Conservation (phyloP, 2,329 filamentous ascomycete genomes). For the Aspergillus phoenicis region DNA sequence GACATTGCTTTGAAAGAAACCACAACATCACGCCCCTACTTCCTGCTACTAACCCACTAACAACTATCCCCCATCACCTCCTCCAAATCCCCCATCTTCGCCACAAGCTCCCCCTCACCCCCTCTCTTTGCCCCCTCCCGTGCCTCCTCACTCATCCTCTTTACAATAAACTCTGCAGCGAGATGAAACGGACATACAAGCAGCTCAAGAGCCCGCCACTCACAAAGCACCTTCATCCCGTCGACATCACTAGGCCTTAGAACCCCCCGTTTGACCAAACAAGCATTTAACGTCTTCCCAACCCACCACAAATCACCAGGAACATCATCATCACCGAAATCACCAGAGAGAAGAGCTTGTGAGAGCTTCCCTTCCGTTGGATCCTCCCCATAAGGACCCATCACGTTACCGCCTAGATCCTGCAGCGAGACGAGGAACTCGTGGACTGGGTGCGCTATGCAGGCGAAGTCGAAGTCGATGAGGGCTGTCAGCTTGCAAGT, state of each 20-base stretch:
- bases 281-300: not conserved
- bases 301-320: not conserved
- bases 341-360: not conserved
- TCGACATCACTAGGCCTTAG: not conserved
- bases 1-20: too few relatives aligned
- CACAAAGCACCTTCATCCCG: not conserved
- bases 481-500: not conserved
- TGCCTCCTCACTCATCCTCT: not conserved
- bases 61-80: not conserved
- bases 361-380: not conserved
- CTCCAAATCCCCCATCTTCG: not conserved
- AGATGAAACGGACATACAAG: not conserved
- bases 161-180: not conserved
- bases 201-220: not conserved
- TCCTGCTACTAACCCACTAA: not conserved
- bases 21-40: too few relatives aligned
- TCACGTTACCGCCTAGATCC: not conserved
- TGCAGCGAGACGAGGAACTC: not conserved
- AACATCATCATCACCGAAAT: not conserved
- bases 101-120: not conserved
- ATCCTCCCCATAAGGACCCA: not conserved
- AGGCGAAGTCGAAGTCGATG: not conserved
- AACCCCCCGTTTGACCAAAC: not conserved
- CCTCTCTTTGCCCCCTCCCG: not conserved
- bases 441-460: not conserved